Evolutionary conservation across 2,329 filamentous ascomycete genomes (phyloP), one percentile per base, ranked within the genome.

Genomic region (Botrytis medusae): DNA sequence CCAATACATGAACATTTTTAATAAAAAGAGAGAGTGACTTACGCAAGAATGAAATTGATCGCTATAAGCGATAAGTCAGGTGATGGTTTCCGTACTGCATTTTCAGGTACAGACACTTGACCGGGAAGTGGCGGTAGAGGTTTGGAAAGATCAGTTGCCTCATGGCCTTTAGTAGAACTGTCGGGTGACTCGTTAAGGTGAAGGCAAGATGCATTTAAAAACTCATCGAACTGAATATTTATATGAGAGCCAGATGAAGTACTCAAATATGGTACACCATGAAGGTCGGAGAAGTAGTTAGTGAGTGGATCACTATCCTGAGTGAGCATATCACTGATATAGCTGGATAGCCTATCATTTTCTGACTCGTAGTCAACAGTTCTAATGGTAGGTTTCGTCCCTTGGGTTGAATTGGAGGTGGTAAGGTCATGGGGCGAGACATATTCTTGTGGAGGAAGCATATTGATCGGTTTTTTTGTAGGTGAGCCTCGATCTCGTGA

Each of bases 21-120:
- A 25, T 12, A 25, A n/a, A 48, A 25, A 34, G n/a, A 18, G 25
- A 72, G 37, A 37, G 16, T 20, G 22, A 76, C 77, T 63, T 71
- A 79, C 78, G 79, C 78, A 22, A 80, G 77, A 44, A 79, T 79
- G 64, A 80, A 79, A 44, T 79, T 80, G 29, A 80, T 76, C 32
- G 78, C 79, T n/a, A 78, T 54, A 4, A 75, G 75, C 29, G 75
- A 73, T 42, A 76, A 29, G 59, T 77, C 74, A 46, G 42, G n/a
- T 44, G 25, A 37, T 59, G 57, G 29, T 44, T 44, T 60, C 5
- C 4, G 2, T 20, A 32, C 22, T 5, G 20, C 16, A 8, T 34
- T 54, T 51, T 48, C 51, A 63, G 44, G 18, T 18, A 32, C 18
- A 4, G 25, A 34, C 9, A 42, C 25, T 29, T 73, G 61, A 22